Base-by-base conservation (phyloP, 768 basidiomycete species). In the Strobilomyces echinocephalus region DNA sequence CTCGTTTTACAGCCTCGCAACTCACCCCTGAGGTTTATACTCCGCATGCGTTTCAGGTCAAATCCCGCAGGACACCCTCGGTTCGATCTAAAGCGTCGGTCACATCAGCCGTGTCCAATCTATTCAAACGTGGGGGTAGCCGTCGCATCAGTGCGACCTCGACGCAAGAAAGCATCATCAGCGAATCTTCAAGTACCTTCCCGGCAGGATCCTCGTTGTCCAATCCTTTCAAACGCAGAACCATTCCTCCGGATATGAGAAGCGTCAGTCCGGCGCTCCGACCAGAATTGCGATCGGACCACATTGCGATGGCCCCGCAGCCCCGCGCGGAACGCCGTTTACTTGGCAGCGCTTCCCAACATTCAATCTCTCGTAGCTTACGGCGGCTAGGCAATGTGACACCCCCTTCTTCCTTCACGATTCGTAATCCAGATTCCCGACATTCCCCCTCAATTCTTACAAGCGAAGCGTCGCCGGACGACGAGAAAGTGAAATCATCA, bases 341-440 rank as follows among this genome's bases (percentile, higher is more conserved):
- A 10, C 58, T 53, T 31, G 56, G 55, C 20, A 68, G 62, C 40
- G 20, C 53, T 33, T 68, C 72, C 21, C 70, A 72, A 30, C 76
- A 76, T 51, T 79, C 79, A 9, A 64, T 72, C 24, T 59, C 76
- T n/a, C 73, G 72, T 38, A 79, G 76, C 49, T 66, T 76, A 44
- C 74, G 79, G 46, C 73, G 74, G 34, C 64, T 79, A 33, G 76
- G 74, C 53, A 57, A 54, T 24, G 51, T 58, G 28, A 75, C 75
- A 7, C 82, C 83, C n/a, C 83, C 83, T 10, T 84, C 83, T 0
- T 82, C 82, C 6, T 85, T 82, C 54, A 53, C 59, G 14, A 56
- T 60, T 18, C 64, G 59, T 20, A 52, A 46, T 49, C 62, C 72
- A 39, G 76, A 79, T 28, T 63, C 65, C 33, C 74, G 69, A 57